These are phyloP conservation scores for Alternaria ethzedia DNA, from an alignment of 2,329 filamentous ascomycete species.

Conservation along the genomic window DNA sequence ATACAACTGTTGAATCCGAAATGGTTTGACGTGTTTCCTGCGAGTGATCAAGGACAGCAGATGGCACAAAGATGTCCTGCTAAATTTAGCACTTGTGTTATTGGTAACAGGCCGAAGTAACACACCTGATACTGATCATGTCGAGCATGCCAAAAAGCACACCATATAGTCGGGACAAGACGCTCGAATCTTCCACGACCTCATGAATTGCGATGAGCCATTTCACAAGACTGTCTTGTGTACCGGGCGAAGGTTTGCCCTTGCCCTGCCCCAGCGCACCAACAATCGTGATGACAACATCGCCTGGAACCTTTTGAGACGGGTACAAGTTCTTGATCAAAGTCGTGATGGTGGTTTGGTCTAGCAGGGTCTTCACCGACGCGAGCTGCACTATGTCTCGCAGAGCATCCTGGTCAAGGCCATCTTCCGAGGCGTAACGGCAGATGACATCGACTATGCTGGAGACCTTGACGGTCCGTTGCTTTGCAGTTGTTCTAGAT, in stretches of 20 bases:
- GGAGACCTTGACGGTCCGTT: slow-evolving; percentile 68
- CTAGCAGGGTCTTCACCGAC: slow-evolving; percentile 70
- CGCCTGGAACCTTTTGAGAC: slow-evolving; percentile 65
- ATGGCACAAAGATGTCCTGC: slow-evolving; percentile 67
- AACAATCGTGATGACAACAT: slow-evolving; percentile 69
- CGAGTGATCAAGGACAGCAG: slow-evolving; percentile 79
- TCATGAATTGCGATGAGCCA: slow-evolving; percentile 83
- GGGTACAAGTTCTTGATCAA: slow-evolving; percentile 80
- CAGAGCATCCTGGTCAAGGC: slow-evolving; percentile 68
- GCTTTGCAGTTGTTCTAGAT: slow-evolving; percentile 63
- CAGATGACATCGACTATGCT: slow-evolving; percentile 68
- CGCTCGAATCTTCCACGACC: slow-evolving; percentile 66
- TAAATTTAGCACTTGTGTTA: slow-evolving; percentile 29
- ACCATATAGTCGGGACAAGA: slow-evolving; percentile 73
- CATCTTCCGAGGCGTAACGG: slow-evolving; percentile 69
- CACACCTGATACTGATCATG: slow-evolving; percentile 74
- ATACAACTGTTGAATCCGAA: slow-evolving; percentile 75
- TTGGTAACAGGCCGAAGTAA: slow-evolving; percentile 4
- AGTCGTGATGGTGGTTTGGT: slow-evolving; percentile 74
- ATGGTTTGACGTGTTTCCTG: slow-evolving; percentile 82
- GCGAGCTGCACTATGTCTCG: slow-evolving; percentile 70
- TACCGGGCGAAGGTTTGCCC: slow-evolving; percentile 72
- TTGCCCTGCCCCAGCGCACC: slow-evolving; percentile 78
- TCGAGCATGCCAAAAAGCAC: slow-evolving; percentile 83
- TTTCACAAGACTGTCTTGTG: slow-evolving; percentile 74